Evolutionary conservation across 2,329 filamentous ascomycete species (phyloP).

Genomic region (Pyrenophora tritici-repentis): DNA sequence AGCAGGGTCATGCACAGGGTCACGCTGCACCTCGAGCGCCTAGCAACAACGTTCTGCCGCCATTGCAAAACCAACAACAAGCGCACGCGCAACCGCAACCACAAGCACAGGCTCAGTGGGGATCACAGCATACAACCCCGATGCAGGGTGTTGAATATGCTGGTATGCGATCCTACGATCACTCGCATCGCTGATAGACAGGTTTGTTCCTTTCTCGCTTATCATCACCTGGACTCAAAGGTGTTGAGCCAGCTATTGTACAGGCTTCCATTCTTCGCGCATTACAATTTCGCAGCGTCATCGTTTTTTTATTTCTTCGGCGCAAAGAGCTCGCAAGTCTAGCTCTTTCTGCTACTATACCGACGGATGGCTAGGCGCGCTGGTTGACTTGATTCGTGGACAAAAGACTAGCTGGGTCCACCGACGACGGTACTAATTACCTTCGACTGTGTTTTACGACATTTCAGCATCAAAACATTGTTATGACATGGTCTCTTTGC

Average conservation of each 20-base stretch:
- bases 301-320: not conserved
- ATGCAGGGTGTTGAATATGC: conserved; percentile 59
- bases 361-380: not conserved
- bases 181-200: conserved; percentile 35
- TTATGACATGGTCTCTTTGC: conserved; percentile 7
- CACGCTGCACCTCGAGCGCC: conserved; percentile 36
- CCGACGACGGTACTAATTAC: conserved; percentile 3
- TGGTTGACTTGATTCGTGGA: not conserved
- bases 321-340: not conserved
- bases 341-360: conserved; percentile 1
- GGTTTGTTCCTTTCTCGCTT: not conserved
- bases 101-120: conserved; percentile 44
- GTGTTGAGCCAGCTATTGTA: not conserved
- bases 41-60: conserved; percentile 42
- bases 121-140: conserved; percentile 37
- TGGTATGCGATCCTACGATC: conserved; percentile 44
- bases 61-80: conserved; percentile 32
- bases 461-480: conserved; percentile 1
- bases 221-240: no score
- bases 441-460: conserved; percentile 9
- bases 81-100: conserved; percentile 25
- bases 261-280: not conserved
- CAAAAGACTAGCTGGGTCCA: conserved; percentile 1
- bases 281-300: not conserved
- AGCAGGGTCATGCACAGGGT: conserved; percentile 32